Conservation (phyloP, 306 rosid genomes). For the Rosa multiflora region DNA sequence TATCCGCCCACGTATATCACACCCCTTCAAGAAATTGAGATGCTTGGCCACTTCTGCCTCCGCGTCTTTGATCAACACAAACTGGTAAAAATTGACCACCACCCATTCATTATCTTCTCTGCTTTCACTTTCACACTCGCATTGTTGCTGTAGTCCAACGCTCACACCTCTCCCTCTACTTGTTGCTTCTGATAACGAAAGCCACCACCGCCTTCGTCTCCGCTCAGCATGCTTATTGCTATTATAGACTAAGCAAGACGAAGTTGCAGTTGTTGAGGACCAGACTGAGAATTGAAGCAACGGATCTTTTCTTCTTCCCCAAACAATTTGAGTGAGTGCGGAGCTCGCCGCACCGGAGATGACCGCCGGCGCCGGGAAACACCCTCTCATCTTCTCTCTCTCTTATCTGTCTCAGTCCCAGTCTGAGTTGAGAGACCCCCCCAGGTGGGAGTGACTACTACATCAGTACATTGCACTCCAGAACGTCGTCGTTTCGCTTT, state of each 20-base stretch:
- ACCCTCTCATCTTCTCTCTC: conserved; percentile 10
- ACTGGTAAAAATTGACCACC: conserved; percentile 81
- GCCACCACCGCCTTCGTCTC: conserved; percentile 8
- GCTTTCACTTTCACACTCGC: background rate
- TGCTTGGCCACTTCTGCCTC: conserved; percentile 60
- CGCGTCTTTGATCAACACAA: conserved; percentile 62
- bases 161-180: background rate
- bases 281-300: background rate
- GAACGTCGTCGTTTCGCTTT: background rate
- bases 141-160: conserved; percentile 1
- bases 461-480: background rate
- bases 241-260: background rate
- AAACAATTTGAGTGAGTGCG: background rate
- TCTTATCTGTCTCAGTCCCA: background rate
- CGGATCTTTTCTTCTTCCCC: background rate
- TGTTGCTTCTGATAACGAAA: conserved; percentile 5
- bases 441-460: background rate
- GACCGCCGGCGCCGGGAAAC: conserved; percentile 14
- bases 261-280: background rate
- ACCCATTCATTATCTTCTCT: conserved; percentile 40
- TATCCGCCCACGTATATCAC: conserved; percentile 71
- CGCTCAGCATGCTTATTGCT: background rate
- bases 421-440: too few species aligned
- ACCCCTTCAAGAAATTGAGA: conserved; percentile 61
- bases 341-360: conserved; percentile 7